phyloP scores from a whole-genome alignment of 2,329 filamentous ascomycete genomes.

The Penicillium thymicola region DNA sequence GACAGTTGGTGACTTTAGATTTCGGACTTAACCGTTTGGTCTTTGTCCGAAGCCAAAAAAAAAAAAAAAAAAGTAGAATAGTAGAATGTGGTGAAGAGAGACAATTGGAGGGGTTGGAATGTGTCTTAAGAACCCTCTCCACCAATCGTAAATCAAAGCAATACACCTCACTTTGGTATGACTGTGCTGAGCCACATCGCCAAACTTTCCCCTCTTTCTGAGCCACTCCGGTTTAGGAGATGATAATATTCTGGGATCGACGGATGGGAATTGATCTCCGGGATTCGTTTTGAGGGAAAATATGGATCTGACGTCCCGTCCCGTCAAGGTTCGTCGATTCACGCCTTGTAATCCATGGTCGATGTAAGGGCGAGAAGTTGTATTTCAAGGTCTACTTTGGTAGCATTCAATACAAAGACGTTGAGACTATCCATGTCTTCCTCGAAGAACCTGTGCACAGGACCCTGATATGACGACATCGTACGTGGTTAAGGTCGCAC shows the following conservation, averaged over 20 bases:
- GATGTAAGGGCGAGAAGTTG: conserved; percentile 28
- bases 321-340: conserved; percentile 39
- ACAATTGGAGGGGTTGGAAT: conserved; percentile 23
- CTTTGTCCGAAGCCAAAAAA: background rate
- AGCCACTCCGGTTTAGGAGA: conserved; percentile 8
- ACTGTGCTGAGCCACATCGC: conserved; percentile 22
- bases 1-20: background rate
- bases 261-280: conserved; percentile 4
- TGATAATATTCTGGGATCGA: background rate
- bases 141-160: conserved; percentile 12
- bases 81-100: conserved; percentile 20
- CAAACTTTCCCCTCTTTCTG: conserved; percentile 11
- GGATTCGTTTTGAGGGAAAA: background rate
- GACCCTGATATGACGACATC: conserved; percentile 17
- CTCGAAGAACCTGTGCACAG: conserved; percentile 1
- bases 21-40: background rate
- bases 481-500: conserved; percentile 7
- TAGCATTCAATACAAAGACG: background rate
- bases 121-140: conserved; percentile 13
- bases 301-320: conserved; percentile 31
- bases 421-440: background rate
- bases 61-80: background rate
- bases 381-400: background rate
- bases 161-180: conserved; percentile 2
- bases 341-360: conserved; percentile 31